Evolutionary conservation across 2,329 filamentous ascomycete species (phyloP), one percentile per base, ranked within the genome.

Genomic region (Colletotrichum musae): DNA sequence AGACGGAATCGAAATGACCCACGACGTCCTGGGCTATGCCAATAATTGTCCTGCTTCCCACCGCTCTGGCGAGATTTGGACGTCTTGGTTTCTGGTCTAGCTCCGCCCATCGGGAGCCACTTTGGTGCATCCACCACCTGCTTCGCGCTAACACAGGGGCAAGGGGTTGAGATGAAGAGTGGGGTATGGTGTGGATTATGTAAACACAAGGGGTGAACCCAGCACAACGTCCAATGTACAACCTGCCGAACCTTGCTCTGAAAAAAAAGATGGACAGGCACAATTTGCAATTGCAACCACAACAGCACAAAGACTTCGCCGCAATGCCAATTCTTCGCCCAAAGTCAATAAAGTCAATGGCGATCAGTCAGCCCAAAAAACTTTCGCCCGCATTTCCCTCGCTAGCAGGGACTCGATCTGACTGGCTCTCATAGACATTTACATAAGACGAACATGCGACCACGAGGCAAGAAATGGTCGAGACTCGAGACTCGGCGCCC

Each of bases 51-150:
- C 62, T 69, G 66, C 56, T 66, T 66, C 41, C 62, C 66, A 66
- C 67, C 62, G 51, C n/a, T 67, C 64, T 71, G 61, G 73, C 75
- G 73, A 74, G 71, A 75, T 75, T 75, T 72, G 74, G 73, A 61
- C 68, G 73, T 74, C 73, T 74, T 74, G 72, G 68, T 73, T 75
- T 68, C 65, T 68, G 53, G 64, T 43, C 21, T 70, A 70, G 68
- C 68, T 68, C 39, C 47, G 52, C 50, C 64, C 53, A 63, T 68
- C 67, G 53, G 64, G 64, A 70, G 45, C 68, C 68, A 68, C 64
- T 58, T 68, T 70, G 52, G 64, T 58, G 64, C 64, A 58, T 56
- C 68, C 68, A 68, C 47, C n/a, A 56, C 24, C 64, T 57, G 43
- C 57, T 65, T 52, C 39, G 62, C 57, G 60, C 63, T 66, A 56